Evolutionary conservation across 371 early-diverging fungal species (phyloP).

Genomic region (Nematocida parisii): DNA sequence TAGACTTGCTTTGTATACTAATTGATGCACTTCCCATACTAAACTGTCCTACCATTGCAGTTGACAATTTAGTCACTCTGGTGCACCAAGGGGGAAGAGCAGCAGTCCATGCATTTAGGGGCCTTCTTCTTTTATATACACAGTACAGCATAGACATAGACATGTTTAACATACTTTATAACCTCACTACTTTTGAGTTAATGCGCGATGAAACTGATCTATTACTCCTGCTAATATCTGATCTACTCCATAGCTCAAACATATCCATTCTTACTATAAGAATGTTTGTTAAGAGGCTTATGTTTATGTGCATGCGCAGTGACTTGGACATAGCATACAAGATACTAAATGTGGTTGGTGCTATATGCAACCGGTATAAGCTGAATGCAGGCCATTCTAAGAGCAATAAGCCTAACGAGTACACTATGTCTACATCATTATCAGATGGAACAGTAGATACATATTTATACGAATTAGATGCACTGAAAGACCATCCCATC

Average conservation of each 20-base stretch:
- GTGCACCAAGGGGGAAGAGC: not conserved
- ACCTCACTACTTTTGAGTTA: not conserved
- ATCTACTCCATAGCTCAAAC: not conserved
- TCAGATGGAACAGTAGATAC: not conserved
- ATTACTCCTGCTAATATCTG: not conserved
- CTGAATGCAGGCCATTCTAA: not conserved
- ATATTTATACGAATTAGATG: constrained; percentile 53
- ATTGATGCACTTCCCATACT: constrained; percentile 3
- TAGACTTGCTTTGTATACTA: not conserved
- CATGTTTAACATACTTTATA: not conserved
- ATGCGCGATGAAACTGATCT: not conserved
- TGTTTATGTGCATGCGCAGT: constrained; percentile 1
- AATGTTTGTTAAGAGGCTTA: constrained; percentile 15
- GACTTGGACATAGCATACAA: not conserved
- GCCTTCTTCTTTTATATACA: constrained; percentile 1
- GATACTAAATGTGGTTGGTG: constrained; percentile 18
- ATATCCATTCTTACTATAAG: constrained; percentile 2
- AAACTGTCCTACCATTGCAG: not conserved
- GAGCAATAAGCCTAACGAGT: not conserved
- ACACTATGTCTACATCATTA: not conserved
- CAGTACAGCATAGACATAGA: constrained; percentile 9
- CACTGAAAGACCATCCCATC: constrained; percentile 52
- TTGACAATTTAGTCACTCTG: not conserved
- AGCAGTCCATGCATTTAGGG: not conserved
- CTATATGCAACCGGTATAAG: not conserved